A percentile compares a stretch with the other conserved stretches of the same genome.
Conservation (phyloP, 257 asterid species). For the Scutellaria baicalensis region DNA sequence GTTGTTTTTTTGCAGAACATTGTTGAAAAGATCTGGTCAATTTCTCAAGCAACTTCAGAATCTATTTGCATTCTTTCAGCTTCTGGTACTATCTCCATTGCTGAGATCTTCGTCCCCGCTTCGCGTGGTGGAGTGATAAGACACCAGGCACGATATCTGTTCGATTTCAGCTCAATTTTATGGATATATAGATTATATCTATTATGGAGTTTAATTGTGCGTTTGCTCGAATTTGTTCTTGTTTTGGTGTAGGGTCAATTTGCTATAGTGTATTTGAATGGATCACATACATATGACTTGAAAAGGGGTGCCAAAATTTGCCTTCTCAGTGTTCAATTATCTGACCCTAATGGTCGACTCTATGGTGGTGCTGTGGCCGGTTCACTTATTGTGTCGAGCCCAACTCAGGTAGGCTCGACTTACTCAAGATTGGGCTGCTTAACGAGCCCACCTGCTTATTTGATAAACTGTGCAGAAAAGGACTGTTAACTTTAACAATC, state of each 20-base stretch:
- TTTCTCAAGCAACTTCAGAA: slow-evolving; percentile 23
- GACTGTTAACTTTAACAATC: no score
- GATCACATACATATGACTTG: slow-evolving; percentile 26
- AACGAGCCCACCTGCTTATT: no score
- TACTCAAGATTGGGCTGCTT: no score
- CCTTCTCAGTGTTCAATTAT: slow-evolving; percentile 27
- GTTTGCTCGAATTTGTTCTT: not conserved
- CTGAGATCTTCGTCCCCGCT: slow-evolving; percentile 17
- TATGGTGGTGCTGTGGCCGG: slow-evolving; percentile 33
- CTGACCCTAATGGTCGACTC: slow-evolving; percentile 6
- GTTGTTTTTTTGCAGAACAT: slow-evolving; percentile 28
- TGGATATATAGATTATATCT: no score
- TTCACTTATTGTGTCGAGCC: slow-evolving; percentile 24
- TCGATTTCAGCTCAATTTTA: not conserved
- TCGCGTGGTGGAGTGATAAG: slow-evolving; percentile 10
- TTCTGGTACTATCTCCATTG: slow-evolving; percentile 27
- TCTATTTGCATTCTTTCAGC: slow-evolving; percentile 37
- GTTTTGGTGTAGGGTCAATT: slow-evolving; percentile 18
- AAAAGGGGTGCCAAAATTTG: slow-evolving; percentile 11
- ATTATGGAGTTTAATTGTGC: not conserved
- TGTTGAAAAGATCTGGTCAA: slow-evolving; percentile 22
- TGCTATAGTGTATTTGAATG: slow-evolving; percentile 19
- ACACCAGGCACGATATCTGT: slow-evolving; percentile 22
- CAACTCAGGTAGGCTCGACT: slow-evolving; percentile 21
- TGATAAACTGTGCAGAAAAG: no score